Percentiles rank a stretch among this genome's conserved stretches.
These are phyloP conservation scores for Paramecium sonneborni DNA, from an alignment of 73 alveolate genomes.

Conservation along the genomic window DNA sequence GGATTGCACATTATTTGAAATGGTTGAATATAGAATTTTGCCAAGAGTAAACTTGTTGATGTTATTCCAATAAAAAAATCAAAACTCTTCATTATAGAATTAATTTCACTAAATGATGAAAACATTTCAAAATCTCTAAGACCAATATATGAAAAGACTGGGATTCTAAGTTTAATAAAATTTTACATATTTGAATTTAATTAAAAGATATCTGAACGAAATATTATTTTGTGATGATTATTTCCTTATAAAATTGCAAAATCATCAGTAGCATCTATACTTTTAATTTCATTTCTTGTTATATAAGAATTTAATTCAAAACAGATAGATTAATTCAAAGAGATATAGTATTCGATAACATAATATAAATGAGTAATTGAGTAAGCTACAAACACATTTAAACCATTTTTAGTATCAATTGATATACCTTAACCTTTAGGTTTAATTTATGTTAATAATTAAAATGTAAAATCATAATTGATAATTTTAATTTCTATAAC, in stretches of 20 bases:
- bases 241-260: constrained; percentile 44
- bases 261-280: constrained; percentile 43
- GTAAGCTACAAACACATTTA: constrained; percentile 17
- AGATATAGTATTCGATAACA: neutral
- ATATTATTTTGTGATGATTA: neutral
- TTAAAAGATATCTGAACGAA: neutral
- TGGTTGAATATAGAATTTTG: neutral
- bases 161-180: neutral
- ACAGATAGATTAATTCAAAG: neutral
- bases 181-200: neutral
- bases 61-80: neutral
- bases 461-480: neutral
- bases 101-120: neutral
- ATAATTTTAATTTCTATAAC: neutral
- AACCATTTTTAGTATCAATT: constrained; percentile 18
- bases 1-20: neutral
- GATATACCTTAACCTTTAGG: constrained; percentile 18
- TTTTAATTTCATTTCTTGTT: neutral
- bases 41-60: neutral
- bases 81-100: neutral
- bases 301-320: neutral
- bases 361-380: neutral
- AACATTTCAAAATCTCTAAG: constrained; percentile 36
- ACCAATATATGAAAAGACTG: neutral
- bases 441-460: neutral